These are phyloP conservation scores for Trametes sp. DNA, from an alignment of 1,284 basidiomycete genomes.

Conservation along the genomic window DNA sequence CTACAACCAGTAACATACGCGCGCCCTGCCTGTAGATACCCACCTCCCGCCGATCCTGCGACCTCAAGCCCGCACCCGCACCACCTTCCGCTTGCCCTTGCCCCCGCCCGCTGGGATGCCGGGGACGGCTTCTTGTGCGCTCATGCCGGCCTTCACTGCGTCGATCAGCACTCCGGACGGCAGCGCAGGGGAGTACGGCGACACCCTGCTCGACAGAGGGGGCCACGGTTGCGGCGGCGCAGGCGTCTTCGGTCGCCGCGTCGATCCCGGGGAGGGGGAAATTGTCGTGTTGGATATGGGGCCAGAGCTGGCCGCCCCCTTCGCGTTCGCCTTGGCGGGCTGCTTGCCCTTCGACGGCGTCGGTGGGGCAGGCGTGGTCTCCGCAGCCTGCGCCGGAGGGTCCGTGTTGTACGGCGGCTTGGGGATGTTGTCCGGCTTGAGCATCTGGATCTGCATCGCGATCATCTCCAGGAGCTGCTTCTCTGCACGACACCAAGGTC, in stretches of 20 bases:
- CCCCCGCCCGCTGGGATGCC: conserved; percentile 47
- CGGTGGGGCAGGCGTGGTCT: conserved; percentile 34
- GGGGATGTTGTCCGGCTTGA: conserved; percentile 77
- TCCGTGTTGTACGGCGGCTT: conserved; percentile 63
- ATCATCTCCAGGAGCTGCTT: conserved; percentile 85
- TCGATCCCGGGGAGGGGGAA: conserved; percentile 42
- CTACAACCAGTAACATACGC: conserved; percentile 28
- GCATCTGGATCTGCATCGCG: conserved; percentile 75
- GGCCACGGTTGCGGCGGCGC: conserved; percentile 63
- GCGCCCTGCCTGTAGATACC: conserved; percentile 12
- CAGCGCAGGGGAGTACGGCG: conserved; percentile 74
- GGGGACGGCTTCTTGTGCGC: conserved; percentile 55
- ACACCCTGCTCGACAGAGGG: conserved; percentile 60
- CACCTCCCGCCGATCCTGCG: not conserved
- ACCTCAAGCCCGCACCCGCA: conserved; percentile 68
- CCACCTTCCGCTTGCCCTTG: conserved; percentile 82
- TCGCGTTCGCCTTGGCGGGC: conserved; percentile 47
- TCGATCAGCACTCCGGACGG: conserved; percentile 78
- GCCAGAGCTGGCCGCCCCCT: conserved; percentile 33
- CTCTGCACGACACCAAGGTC: conserved; percentile 55
- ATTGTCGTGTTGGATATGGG: conserved; percentile 36
- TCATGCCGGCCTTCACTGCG: conserved; percentile 83
- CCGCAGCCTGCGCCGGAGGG: conserved; percentile 32
- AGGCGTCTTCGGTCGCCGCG: conserved; percentile 50
- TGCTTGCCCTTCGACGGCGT: conserved; percentile 51